Conservation (phyloP, 768 basidiomycete species). For the Tricholoma sp. region DNA sequence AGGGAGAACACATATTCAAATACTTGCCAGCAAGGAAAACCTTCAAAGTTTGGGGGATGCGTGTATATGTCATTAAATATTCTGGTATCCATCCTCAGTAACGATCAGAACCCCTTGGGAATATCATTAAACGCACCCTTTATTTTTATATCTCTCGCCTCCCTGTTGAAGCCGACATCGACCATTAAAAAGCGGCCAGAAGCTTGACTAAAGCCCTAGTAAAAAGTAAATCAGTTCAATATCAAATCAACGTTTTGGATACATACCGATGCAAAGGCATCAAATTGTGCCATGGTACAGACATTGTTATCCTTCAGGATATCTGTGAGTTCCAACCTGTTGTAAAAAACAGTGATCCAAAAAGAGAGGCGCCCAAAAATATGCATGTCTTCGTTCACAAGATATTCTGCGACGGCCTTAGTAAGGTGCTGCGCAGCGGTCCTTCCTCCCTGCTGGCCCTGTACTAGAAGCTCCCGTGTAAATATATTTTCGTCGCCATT, state of each 20-base stretch:
- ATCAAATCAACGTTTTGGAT: not conserved
- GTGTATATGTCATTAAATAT: constrained; percentile 63
- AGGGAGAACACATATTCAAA: not conserved
- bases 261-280: constrained; percentile 55
- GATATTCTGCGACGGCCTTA: constrained; percentile 62
- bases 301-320: constrained; percentile 45
- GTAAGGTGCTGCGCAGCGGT: constrained; percentile 62
- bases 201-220: constrained; percentile 64
- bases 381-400: constrained; percentile 57
- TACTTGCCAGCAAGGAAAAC: constrained; percentile 66
- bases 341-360: constrained; percentile 72
- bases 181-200: constrained; percentile 67
- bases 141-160: constrained; percentile 62
- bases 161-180: constrained; percentile 63
- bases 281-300: constrained; percentile 62
- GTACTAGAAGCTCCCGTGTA: constrained; percentile 47
- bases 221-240: not conserved
- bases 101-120: not conserved
- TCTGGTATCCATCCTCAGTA: constrained; percentile 33
- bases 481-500: constrained; percentile 73
- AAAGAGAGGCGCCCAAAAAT: constrained; percentile 64
- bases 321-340: constrained; percentile 51
- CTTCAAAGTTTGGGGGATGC: constrained; percentile 69
- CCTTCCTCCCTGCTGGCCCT: constrained; percentile 64
- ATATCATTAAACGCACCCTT: constrained; percentile 42